Percentiles rank a stretch among this genome's conserved stretches.
Evolutionary conservation across 2,329 filamentous ascomycete species (phyloP).

Genomic region (Cordyceps cicadae): DNA sequence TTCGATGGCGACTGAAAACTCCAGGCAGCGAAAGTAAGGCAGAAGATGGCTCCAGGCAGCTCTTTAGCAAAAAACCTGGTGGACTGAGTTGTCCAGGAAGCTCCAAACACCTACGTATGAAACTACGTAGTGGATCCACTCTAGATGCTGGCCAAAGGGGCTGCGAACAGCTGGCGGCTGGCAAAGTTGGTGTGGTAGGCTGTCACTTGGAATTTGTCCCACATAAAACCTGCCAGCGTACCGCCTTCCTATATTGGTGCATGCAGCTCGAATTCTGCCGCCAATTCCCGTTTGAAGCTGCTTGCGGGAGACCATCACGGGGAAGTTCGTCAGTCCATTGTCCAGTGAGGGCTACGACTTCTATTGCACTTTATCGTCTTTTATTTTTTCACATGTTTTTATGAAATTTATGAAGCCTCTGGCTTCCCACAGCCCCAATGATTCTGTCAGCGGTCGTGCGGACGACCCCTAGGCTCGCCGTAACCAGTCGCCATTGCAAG

Average conservation of each 20-base stretch:
- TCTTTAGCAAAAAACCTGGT: neutral
- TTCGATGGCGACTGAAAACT: neutral
- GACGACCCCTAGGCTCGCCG: neutral
- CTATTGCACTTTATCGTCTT: neutral
- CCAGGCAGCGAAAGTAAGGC: no score
- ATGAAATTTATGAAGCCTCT: neutral
- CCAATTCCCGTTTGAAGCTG: neutral
- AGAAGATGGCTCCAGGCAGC: neutral
- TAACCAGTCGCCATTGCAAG: neutral
- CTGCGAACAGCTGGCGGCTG: neutral
- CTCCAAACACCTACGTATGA: neutral
- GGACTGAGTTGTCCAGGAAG: neutral
- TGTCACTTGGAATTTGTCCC: neutral
- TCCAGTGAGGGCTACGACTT: neutral
- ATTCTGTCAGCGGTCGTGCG: neutral
- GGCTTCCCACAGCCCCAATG: conserved; percentile 3
- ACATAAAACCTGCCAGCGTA: neutral
- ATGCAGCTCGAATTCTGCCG: neutral
- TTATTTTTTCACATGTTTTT: neutral
- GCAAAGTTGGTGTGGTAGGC: no score
- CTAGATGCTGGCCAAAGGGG: neutral
- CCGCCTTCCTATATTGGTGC: conserved; percentile 4
- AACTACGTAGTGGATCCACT: conserved; percentile 9
- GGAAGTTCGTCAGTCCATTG: neutral
- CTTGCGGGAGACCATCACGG: neutral